These are phyloP conservation scores for Suillus subluteus DNA, from an alignment of 768 basidiomycete genomes.

Conservation along the genomic window DNA sequence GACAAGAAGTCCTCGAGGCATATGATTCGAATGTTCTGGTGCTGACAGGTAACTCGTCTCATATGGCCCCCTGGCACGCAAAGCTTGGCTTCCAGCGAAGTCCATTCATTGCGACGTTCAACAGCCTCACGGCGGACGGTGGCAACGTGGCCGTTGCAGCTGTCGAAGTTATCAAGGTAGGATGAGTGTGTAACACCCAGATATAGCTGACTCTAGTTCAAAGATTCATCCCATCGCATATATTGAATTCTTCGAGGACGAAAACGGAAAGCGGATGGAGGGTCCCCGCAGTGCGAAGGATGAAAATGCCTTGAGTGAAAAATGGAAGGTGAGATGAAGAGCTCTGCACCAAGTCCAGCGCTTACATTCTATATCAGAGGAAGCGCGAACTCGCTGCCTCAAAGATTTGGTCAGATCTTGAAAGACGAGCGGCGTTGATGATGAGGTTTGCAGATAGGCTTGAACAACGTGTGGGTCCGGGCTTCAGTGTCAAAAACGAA, in stretches of 20 bases:
- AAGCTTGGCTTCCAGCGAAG: slow-evolving; percentile 77
- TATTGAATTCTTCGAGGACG: slow-evolving; percentile 63
- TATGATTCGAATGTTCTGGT: slow-evolving; percentile 67
- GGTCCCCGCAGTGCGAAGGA: slow-evolving; percentile 74
- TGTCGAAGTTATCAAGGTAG: slow-evolving; percentile 68
- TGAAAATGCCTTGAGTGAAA: slow-evolving; percentile 58
- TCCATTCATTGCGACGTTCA: slow-evolving; percentile 75
- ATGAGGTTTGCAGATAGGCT: slow-evolving; percentile 69
- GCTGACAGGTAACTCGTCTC: slow-evolving; percentile 84
- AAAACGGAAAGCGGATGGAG: slow-evolving; percentile 50
- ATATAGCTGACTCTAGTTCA: slow-evolving; percentile 3
- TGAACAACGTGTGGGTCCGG: slow-evolving; percentile 56
- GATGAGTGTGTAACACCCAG: background rate
- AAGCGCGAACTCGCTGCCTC: slow-evolving; percentile 60
- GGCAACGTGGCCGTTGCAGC: slow-evolving; percentile 78
- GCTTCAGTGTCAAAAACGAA: slow-evolving; percentile 44
- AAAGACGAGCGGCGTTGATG: slow-evolving; percentile 55
- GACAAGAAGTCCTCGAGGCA: slow-evolving; percentile 81
- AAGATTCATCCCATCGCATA: slow-evolving; percentile 79
- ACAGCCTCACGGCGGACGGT: slow-evolving; percentile 81
- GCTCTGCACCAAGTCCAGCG: background rate
- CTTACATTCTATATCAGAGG: slow-evolving; percentile 42
- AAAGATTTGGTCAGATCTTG: slow-evolving; percentile 58
- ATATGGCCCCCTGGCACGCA: slow-evolving; percentile 85
- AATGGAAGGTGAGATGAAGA: slow-evolving; percentile 66